phyloP scores from a whole-genome alignment of 1,139 yeast genomes.

The Ogataea hybrid region DNA sequence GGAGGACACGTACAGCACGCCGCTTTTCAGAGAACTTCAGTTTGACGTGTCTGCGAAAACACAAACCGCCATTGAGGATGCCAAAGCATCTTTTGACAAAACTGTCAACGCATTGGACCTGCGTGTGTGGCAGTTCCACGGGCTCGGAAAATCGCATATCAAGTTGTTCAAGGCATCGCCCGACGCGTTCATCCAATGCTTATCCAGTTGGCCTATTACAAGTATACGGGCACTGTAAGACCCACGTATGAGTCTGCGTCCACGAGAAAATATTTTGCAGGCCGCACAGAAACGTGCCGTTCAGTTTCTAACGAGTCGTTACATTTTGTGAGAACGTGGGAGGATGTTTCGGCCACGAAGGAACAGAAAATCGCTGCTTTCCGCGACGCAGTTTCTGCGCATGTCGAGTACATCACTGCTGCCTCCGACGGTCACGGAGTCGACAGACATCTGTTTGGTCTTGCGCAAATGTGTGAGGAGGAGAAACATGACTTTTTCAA shows the following conservation, averaged over 20 bases:
- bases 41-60: constrained; percentile 55
- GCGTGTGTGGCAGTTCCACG: constrained; percentile 67
- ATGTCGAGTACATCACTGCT: constrained; percentile 67
- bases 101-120: constrained; percentile 56
- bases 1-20: not conserved
- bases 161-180: constrained; percentile 71
- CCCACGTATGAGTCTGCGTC: constrained; percentile 98
- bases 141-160: constrained; percentile 69
- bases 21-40: constrained; percentile 33
- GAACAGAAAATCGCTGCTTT: constrained; percentile 67
- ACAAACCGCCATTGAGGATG: constrained; percentile 47
- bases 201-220: constrained; percentile 75
- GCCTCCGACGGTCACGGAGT: constrained; percentile 90
- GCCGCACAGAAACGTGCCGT: constrained; percentile 97
- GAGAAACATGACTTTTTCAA: constrained; percentile 72
- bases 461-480: constrained; percentile 64
- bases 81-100: constrained; percentile 49
- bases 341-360: constrained; percentile 50
- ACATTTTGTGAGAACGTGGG: constrained; percentile 75
- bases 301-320: constrained; percentile 77
- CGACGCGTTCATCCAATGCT: constrained; percentile 76
- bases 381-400: constrained; percentile 72
- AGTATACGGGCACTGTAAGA: constrained; percentile 73
- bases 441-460: constrained; percentile 91
- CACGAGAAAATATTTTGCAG: constrained; percentile 82